Evolutionary conservation across 495 filamentous ascomycete genomes (phyloP).

Genomic region (Clohesyomyces aquaticus): DNA sequence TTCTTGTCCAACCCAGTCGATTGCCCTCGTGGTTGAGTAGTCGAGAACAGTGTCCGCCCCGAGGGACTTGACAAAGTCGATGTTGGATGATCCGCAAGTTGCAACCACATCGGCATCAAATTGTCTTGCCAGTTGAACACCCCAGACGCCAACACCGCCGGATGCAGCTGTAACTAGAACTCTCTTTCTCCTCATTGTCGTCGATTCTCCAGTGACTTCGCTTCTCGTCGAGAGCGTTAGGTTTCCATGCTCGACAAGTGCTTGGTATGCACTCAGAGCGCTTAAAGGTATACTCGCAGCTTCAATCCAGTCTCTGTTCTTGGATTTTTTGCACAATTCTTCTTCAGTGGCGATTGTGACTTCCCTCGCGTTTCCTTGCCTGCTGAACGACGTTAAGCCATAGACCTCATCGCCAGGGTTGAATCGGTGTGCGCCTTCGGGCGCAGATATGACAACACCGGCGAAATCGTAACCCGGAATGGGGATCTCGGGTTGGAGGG

Average conservation of each 20-base stretch:
- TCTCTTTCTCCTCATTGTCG: conserved; percentile 45
- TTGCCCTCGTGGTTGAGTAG: conserved; percentile 49
- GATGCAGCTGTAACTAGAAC: conserved; percentile 57
- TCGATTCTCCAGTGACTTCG: conserved; percentile 8
- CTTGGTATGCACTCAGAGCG: conserved; percentile 62
- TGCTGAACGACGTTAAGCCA: conserved; percentile 52
- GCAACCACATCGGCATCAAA: conserved; percentile 52
- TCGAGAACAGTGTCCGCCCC: conserved; percentile 55
- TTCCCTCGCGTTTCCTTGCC: conserved; percentile 57
- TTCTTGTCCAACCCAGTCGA: conserved; percentile 46
- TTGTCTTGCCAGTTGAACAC: conserved; percentile 57
- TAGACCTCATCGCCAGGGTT: conserved; percentile 59
- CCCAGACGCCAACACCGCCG: conserved; percentile 61
- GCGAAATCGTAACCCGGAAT: conserved; percentile 64
- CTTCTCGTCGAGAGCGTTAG: conserved; percentile 28
- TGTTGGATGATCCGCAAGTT: conserved; percentile 49
- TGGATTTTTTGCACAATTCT: conserved; percentile 57
- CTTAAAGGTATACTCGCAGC: conserved; percentile 59
- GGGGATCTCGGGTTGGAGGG: conserved; percentile 4
- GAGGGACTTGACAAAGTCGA: conserved; percentile 49
- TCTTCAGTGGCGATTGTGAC: conserved; percentile 56
- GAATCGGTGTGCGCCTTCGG: conserved; percentile 46
- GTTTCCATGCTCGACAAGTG: conserved; percentile 58
- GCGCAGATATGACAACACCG: conserved; percentile 57
- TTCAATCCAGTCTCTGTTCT: conserved; percentile 53